Base-by-base conservation (phyloP, 148 eudicot species). In the Dysphania ambrosioides region DNA sequence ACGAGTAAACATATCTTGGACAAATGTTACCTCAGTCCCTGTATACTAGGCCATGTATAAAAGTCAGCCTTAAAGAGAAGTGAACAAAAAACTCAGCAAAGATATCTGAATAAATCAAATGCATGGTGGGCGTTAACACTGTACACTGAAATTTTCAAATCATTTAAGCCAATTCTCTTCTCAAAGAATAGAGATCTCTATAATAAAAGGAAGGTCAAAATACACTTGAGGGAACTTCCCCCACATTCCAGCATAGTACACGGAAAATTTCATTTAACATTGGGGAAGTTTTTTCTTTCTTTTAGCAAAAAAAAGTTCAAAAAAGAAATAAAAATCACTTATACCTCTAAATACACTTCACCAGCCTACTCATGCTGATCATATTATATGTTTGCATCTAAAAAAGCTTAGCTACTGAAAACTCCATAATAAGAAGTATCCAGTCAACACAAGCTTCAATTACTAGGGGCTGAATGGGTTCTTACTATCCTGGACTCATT, bases 261-360 rank as follows among this genome's bases (percentile, higher is more conserved):
- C 18, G 60, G 68, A 67, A 61, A 62, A 27, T 30, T 70, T 66
- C 59, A 36, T 75, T 68, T 59, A 19, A 75, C 32, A 56, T 42
- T 34, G 27, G 40, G 74, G 63, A 65, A 65, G 68, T 35, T 36
- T 65, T 65, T 34, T 6, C 19, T 30, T 30, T 16, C 38, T 31
- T 18, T 63, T 19, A 66, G 31, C 30, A 56, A 26, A 41, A 26
- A 59, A 58, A 23, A 31, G 7, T 67, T 6, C 56, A 40, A 55
- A 56, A 44, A 58, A 18, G 8, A 49, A 31, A 53, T 10, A 55
- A 71, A 71, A 75, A 63, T 63, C 61, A 56, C 47, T 71, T 80
- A 80, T 80, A 76, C 79, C 79, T 80, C 79, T 80, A 76, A 66
- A 66, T 76, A 76, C 76, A 80, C 62, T 66, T 71, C 29, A 8